Evolutionary conservation across 2,329 filamentous ascomycete genomes (phyloP).

Genomic region (Paracoccidioides lutzii): DNA sequence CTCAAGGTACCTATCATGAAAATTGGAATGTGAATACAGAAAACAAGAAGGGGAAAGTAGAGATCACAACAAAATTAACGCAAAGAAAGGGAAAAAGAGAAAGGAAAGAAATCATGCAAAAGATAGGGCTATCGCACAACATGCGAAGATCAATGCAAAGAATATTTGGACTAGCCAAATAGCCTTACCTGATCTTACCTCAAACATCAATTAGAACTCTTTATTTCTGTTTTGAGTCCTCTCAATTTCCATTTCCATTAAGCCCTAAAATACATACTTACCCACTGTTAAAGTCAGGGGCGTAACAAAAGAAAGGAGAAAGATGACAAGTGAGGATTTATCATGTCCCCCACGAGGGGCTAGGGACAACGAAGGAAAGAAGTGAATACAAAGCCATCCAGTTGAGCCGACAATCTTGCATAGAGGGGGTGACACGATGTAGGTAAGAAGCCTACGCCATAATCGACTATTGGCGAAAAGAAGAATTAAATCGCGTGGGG

Average conservation of each 20-base stretch:
- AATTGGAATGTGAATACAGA: neutral
- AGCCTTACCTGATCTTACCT: constrained; percentile 36
- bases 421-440: neutral
- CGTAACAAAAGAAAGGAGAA: constrained; percentile 17
- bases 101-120: constrained; percentile 1
- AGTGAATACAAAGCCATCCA: constrained; percentile 3
- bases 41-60: neutral
- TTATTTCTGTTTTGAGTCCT: neutral
- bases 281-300: constrained; percentile 26
- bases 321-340: constrained; percentile 17
- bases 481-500: neutral
- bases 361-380: neutral
- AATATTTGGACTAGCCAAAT: constrained; percentile 13
- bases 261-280: constrained; percentile 31
- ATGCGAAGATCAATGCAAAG: constrained; percentile 11
- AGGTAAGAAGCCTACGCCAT: neutral
- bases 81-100: neutral
- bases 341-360: neutral
- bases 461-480: neutral
- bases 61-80: constrained; percentile 1
- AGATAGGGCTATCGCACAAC: constrained; percentile 3
- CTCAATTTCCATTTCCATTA: constrained; percentile 7
- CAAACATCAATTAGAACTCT: neutral
- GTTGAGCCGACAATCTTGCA: neutral
- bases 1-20: neutral